Evolutionary conservation across 768 basidiomycete genomes (phyloP).

Genomic region (Aureoboletus auriporus): DNA sequence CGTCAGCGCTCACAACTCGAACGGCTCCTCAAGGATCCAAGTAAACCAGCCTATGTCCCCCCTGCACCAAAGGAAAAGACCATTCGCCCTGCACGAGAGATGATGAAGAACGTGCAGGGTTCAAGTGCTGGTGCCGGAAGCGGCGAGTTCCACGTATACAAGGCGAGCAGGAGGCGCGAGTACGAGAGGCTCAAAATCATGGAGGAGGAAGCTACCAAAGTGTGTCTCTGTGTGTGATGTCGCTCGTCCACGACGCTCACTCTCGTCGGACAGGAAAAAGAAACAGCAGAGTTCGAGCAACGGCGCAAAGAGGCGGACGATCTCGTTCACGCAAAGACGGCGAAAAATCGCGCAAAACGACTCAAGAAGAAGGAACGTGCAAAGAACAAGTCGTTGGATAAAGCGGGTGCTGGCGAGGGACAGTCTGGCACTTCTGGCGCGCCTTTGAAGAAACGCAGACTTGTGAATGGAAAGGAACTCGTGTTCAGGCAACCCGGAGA

Average conservation of each 20-base stretch:
- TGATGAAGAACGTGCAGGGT: conserved; percentile 99
- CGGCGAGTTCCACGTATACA: conserved; percentile 98
- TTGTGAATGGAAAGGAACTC: conserved; percentile 76
- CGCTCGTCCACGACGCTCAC: not conserved
- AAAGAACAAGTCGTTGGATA: conserved; percentile 40
- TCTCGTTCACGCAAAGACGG: conserved; percentile 79
- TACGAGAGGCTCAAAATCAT: conserved; percentile 91
- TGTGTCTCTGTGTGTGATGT: conserved; percentile 30
- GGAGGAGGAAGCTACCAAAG: conserved; percentile 78
- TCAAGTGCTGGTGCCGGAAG: conserved; percentile 96
- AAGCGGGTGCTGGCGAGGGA: conserved; percentile 24
- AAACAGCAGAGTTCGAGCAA: conserved; percentile 68
- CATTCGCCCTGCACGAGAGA: conserved; percentile 79
- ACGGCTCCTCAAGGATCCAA: conserved; percentile 84
- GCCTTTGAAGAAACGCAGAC: conserved; percentile 73
- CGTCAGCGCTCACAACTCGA: conserved; percentile 68
- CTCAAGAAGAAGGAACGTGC: conserved; percentile 85
- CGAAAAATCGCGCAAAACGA: conserved; percentile 91
- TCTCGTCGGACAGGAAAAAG: conserved; percentile 52
- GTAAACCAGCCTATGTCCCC: conserved; percentile 77
- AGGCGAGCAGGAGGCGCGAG: conserved; percentile 88
- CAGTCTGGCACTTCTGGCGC: conserved; percentile 28
- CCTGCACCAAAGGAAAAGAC: conserved; percentile 78
- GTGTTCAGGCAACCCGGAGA: conserved; percentile 53
- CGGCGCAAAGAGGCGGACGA: conserved; percentile 71